A percentile compares a stretch with the other conserved stretches of the same genome.
Evolutionary conservation across 768 basidiomycete genomes (phyloP).

Genomic region (Auriscalpium microsporum): DNA sequence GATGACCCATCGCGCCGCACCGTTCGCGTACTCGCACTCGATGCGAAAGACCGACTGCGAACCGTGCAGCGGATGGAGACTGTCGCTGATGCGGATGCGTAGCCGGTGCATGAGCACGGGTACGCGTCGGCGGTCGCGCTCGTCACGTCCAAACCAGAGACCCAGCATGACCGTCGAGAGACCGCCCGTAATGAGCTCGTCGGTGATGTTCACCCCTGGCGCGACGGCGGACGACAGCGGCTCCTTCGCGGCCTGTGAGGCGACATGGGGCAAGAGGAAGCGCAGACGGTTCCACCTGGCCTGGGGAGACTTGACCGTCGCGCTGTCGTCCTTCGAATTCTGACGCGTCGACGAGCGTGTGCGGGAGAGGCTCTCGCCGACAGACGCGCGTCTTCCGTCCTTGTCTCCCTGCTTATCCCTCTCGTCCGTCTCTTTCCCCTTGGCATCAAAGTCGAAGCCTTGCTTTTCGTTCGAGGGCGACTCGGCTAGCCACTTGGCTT

Average conservation of each 20-base stretch:
- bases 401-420: constrained; percentile 10
- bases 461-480: constrained; percentile 37
- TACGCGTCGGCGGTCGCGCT: constrained; percentile 74
- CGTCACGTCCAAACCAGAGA: constrained; percentile 83
- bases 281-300: constrained; percentile 57
- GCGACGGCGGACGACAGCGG: constrained; percentile 39
- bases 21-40: constrained; percentile 95
- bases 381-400: not conserved
- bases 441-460: constrained; percentile 26
- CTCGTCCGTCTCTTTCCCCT: not conserved
- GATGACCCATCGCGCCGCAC: constrained; percentile 68
- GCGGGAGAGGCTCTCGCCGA: not conserved
- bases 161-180: constrained; percentile 71
- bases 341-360: not conserved
- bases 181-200: constrained; percentile 70
- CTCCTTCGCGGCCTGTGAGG: constrained; percentile 22
- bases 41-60: constrained; percentile 80
- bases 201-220: constrained; percentile 63
- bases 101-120: constrained; percentile 72
- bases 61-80: constrained; percentile 64
- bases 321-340: constrained; percentile 11
- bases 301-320: constrained; percentile 20
- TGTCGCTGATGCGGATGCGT: constrained; percentile 79
- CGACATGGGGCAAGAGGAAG: constrained; percentile 53
- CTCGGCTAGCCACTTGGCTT: constrained; percentile 11